Conservation (phyloP, 495 filamentous ascomycete species). For the Penicillium nucicola region DNA sequence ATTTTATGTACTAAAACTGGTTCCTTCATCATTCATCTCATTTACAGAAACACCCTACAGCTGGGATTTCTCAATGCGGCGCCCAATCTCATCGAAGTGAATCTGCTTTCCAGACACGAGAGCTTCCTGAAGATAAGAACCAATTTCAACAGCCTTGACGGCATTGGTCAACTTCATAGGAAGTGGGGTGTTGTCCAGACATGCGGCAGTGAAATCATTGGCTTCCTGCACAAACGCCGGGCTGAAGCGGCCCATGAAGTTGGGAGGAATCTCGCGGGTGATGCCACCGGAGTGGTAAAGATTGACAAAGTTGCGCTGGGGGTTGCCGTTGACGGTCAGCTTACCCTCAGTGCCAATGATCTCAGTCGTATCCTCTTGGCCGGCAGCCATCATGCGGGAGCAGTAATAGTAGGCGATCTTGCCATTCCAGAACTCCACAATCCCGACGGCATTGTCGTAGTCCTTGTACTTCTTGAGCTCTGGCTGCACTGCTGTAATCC, state of each 20-base stretch:
- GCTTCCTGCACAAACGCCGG: conserved; percentile 55
- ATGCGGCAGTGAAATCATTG: conserved; percentile 53
- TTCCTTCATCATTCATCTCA: background rate
- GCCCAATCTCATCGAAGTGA: conserved; percentile 46
- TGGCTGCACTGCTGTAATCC: conserved; percentile 56
- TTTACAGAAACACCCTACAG: conserved; percentile 9
- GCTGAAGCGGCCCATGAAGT: conserved; percentile 55
- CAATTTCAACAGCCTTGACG: conserved; percentile 57
- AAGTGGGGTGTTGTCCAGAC: conserved; percentile 48
- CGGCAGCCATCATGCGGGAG: conserved; percentile 57
- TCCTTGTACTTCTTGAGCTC: conserved; percentile 53
- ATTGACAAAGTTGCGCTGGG: conserved; percentile 48
- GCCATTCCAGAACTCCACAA: conserved; percentile 59
- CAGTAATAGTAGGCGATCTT: conserved; percentile 59
- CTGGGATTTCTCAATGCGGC: conserved; percentile 34
- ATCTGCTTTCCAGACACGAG: conserved; percentile 55
- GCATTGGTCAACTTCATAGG: conserved; percentile 52
- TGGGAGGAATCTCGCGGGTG: conserved; percentile 46
- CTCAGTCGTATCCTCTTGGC: conserved; percentile 61
- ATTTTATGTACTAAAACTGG: too few species aligned
- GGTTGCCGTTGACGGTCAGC: conserved; percentile 52
- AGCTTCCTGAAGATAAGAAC: conserved; percentile 53
- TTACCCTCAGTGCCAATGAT: conserved; percentile 62
- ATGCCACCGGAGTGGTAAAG: conserved; percentile 44
- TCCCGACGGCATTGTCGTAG: conserved; percentile 57